Evolutionary conservation across 345 rosid genomes (phyloP), one percentile per base, ranked within the genome.

Genomic region (Salix arbutifolia): DNA sequence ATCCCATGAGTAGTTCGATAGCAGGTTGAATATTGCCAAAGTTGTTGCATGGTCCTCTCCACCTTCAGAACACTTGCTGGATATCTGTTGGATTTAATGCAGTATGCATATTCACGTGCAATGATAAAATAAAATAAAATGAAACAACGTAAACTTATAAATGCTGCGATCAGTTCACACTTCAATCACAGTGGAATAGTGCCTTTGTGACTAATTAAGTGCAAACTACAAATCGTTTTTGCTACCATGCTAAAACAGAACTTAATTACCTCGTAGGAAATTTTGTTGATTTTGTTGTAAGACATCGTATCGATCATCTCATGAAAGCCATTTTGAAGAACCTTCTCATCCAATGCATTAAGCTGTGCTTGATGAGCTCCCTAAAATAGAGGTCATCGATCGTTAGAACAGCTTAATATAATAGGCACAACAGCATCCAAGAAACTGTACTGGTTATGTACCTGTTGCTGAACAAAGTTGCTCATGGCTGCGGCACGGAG

Each of bases 201-300:
- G 50, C 50, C 50, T 4, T 46, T 46, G 50, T 14, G 13, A 14
- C 17, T 16, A 13, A 10, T 33, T 4, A 33, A 33, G 1, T 46
- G 50, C 18, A 10, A 3, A 4, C 62, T 23, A 56, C 62, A 56
- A 56, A 56, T 37, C 21, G 37, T 21, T 4, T 65, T 17, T 26
- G 19, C 30, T 25, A 26, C 67, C 19, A 28, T 18, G 62, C 19
- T 8, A 44, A 40, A 64, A 30, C 30, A 46, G 46, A 1, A 64
- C 31, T 58, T 40, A 10, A 40, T 40, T 75, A 90, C 97, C 97
- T 90, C 92, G 76, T 91, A 81, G 73, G 89, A 83, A 66, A 90
- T 84, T 74, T 78, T 86, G 72, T 80, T 82, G 56, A 91, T 87
- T 10, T 86, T 79, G 71, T 65, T 33, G 35, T 4, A 13, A 3